A percentile compares a stretch with the other conserved stretches of the same genome.
phyloP scores from a whole-genome alignment of 495 filamentous ascomycete species.

The Platismatia glauca region DNA sequence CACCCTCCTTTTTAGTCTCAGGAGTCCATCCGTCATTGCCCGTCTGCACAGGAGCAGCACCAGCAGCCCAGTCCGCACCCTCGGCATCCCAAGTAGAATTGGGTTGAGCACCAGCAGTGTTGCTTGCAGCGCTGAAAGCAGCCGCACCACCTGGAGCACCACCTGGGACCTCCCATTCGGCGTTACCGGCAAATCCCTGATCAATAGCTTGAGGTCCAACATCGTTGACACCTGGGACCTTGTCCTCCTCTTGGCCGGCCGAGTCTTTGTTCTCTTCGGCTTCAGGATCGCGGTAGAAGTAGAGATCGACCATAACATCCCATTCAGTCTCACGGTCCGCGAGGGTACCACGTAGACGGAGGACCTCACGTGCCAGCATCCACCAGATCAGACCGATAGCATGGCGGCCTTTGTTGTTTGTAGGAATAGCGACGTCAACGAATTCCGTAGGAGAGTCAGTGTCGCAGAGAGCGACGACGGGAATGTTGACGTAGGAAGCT shows the following conservation, averaged over 20 bases:
- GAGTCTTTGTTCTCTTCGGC: slow-evolving; percentile 96
- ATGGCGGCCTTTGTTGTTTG: slow-evolving; percentile 99
- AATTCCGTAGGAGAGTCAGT: slow-evolving; percentile 99
- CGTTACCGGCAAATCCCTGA: slow-evolving; percentile 57
- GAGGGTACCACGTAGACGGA: slow-evolving; percentile 93
- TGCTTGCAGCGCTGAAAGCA: slow-evolving; percentile 52
- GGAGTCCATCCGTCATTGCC: slow-evolving; percentile 61
- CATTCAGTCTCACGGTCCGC: slow-evolving; percentile 88
- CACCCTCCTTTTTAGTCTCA: slow-evolving; percentile 42
- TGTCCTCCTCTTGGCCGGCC: slow-evolving; percentile 45
- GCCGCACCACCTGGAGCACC: slow-evolving; percentile 51
- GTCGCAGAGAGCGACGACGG: slow-evolving; percentile 97
- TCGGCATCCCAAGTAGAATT: slow-evolving; percentile 70
- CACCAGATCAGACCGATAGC: slow-evolving; percentile 98
- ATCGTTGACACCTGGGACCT: slow-evolving; percentile 73
- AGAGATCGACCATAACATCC: slow-evolving; percentile 98
- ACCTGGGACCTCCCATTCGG: slow-evolving; percentile 64
- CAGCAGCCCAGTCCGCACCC: slow-evolving; percentile 63
- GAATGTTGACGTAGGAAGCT: slow-evolving; percentile 99
- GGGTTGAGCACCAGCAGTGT: slow-evolving; percentile 47
- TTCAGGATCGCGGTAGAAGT: slow-evolving; percentile 99
- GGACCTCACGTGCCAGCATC: slow-evolving; percentile 98
- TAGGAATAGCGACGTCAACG: slow-evolving; percentile 98
- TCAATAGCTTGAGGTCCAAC: slow-evolving; percentile 71
- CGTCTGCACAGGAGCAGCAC: slow-evolving; percentile 43